Base-by-base conservation (phyloP, 1,139 yeast genomes). In the Cylindricascospora bacillispora region DNA sequence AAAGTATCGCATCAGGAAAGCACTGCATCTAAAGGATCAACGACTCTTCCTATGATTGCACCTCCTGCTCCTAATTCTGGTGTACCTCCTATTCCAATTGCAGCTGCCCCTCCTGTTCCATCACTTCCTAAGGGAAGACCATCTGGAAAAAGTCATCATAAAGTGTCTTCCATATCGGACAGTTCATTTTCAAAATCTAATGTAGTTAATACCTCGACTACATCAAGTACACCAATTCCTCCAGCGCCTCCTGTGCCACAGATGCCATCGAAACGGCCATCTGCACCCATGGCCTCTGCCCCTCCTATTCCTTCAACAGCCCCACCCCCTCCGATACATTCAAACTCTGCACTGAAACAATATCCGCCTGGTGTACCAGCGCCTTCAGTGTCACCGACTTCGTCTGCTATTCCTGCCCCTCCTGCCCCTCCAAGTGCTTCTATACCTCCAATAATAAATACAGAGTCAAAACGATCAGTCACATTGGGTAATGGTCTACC, bases 321-420 rank as follows among this genome's bases (percentile, higher is more conserved):
- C 25, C 35, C 36, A 26, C 52, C 59, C 2, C 53, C 57, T 4
- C 57, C 62, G 15, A 32, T 43, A 3, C 44, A 44, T 13, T 30
- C 35, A 5, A 28, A 41, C 28, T 25, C 47, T 11, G 47, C 52
- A 13, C 39, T 49, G 5, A 42, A 52, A 15, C 31, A 37, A 13
- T 37, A 41, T 9, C 36, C 40, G 23, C 36, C 32, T 7, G 32
- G 38, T n/a, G 35, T 46, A 15, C 38, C 43, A 11, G 33, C 40
- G n/a, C 47, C 35, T 22, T 13, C 47, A 10, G 39, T 45, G n/a
- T 45, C 47, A n/a, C 40, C 50, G 4, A 43, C 56, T 6, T 47
- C 54, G 6, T 39, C 49, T 6, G 36, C 45, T 4, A 34, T 37
- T 13, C 33, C 44, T n/a, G 28, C 40, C 5, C 30, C 43, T 3